Evolutionary conservation across 768 basidiomycete genomes (phyloP), one percentile per base, ranked within the genome.

Genomic region (Collybia nuda): DNA sequence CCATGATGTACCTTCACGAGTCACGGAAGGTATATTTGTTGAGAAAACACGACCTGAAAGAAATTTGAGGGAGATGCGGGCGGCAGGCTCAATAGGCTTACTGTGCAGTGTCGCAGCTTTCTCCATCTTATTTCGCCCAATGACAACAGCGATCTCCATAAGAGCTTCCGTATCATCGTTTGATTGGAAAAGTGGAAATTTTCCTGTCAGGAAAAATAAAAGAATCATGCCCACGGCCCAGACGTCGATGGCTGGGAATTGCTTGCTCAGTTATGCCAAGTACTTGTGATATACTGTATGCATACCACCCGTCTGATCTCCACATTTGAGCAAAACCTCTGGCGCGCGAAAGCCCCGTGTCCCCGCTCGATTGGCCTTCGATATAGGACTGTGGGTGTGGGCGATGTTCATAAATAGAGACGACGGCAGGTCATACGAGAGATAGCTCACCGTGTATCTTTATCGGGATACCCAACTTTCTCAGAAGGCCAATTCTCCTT

Each of bases 321-420:
- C 83, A 59, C 97, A 99, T 67, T 98, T 99, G 36, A 99, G 66
- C 32, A 99, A 68, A 2, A 99, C 96, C 61, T 99, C 97, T 0
- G 97, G 97, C 1, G 97, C 94, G 50, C 97, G 83, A 66, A 99
- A 99, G 0, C 97, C 97, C 60, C 97, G 74, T 11, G 97, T 99
- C 3, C 97, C 97, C 1, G 97, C 97, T 42, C 97, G 83, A 63
- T 98, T 98, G 2, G 97, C 94, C 66, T 95, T 95, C 46, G 91
- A 88, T 35, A 77, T 74, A 1, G 91, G 90, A 56, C 90, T 90
- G 48, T 12, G 21, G 32, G 14, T 41, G 24, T 11, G 46, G 26
- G 29, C 37, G 47, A 46, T 21, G 52, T 47, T 21, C 40, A 40
- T 15, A 17, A 39, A 36, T 19, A n/a, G 54, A 12, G 51, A 43